Conservation (phyloP, 1,284 basidiomycete genomes). For the Pseudozyma tsukubaensis region DNA sequence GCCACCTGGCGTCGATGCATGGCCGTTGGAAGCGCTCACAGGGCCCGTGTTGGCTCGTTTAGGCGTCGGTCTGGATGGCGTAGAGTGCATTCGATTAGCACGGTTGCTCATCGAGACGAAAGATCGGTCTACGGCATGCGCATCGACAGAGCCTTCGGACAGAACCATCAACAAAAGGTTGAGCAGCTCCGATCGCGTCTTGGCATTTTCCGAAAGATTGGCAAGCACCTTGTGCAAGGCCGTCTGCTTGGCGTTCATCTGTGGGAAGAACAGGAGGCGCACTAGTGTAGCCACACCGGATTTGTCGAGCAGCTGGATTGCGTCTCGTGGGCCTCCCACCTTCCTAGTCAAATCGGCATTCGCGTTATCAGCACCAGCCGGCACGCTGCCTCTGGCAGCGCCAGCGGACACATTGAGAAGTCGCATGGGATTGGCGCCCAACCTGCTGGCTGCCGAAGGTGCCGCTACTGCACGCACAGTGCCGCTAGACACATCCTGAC, state of each 20-base stretch:
- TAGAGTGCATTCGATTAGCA: conserved; percentile 50
- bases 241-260: conserved; percentile 82
- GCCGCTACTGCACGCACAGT: conserved; percentile 24
- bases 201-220: conserved; percentile 94
- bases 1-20: conserved; percentile 12
- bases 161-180: conserved; percentile 90
- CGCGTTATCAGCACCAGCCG: conserved; percentile 1
- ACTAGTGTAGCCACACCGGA: conserved; percentile 88
- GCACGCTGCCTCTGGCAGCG: conserved; percentile 6
- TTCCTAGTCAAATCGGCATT: conserved; percentile 15
- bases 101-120: conserved; percentile 81
- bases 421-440: conserved; percentile 17
- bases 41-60: conserved; percentile 46
- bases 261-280: conserved; percentile 94
- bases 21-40: conserved; percentile 26
- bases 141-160: conserved; percentile 92
- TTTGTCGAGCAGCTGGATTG: conserved; percentile 93
- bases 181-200: conserved; percentile 90
- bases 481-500: conserved; percentile 34
- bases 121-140: conserved; percentile 90
- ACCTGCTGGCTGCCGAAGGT: conserved; percentile 8
- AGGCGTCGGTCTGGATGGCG: conserved; percentile 56
- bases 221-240: conserved; percentile 89
- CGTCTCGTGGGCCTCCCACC: conserved; percentile 72
- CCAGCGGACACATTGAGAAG: conserved; percentile 29